Percentiles rank a stretch among this genome's conserved stretches.
phyloP scores from a whole-genome alignment of 2,329 filamentous ascomycete genomes.

The Diaporthe velutina region DNA sequence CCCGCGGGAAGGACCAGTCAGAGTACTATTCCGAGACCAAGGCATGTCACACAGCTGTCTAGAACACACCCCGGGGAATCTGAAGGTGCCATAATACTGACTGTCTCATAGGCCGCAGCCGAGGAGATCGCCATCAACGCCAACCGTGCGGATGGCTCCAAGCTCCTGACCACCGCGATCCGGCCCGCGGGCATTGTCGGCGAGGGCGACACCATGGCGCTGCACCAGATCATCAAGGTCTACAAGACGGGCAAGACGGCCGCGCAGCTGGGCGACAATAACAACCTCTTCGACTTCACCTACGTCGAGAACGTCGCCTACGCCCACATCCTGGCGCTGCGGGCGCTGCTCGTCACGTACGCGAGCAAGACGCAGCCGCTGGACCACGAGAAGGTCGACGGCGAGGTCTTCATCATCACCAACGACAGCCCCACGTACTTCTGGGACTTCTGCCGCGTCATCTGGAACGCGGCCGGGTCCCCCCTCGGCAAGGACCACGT shows the following conservation, averaged over 20 bases:
- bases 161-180: slow-evolving; percentile 82
- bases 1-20: slow-evolving; percentile 76
- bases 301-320: slow-evolving; percentile 76
- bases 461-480: slow-evolving; percentile 77
- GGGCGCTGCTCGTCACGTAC: slow-evolving; percentile 75
- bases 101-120: slow-evolving; percentile 71
- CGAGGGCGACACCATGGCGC: slow-evolving; percentile 84
- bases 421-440: slow-evolving; percentile 92
- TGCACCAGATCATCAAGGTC: slow-evolving; percentile 80
- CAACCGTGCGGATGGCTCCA: slow-evolving; percentile 70
- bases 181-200: slow-evolving; percentile 93
- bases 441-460: slow-evolving; percentile 85
- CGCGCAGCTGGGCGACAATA: slow-evolving; percentile 82
- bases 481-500: slow-evolving; percentile 65
- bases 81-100: neutral
- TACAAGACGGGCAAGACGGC: slow-evolving; percentile 77
- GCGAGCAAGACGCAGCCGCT: slow-evolving; percentile 71
- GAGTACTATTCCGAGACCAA: slow-evolving; percentile 95
- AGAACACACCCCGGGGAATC: neutral
- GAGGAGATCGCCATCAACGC: slow-evolving; percentile 84
- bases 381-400: slow-evolving; percentile 81
- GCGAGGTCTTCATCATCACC: slow-evolving; percentile 90
- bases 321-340: slow-evolving; percentile 85
- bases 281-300: slow-evolving; percentile 74
- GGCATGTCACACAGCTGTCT: slow-evolving; percentile 58